Base-by-base conservation (phyloP, 208 protist species). In the Paratrypanosoma confusum region DNA sequence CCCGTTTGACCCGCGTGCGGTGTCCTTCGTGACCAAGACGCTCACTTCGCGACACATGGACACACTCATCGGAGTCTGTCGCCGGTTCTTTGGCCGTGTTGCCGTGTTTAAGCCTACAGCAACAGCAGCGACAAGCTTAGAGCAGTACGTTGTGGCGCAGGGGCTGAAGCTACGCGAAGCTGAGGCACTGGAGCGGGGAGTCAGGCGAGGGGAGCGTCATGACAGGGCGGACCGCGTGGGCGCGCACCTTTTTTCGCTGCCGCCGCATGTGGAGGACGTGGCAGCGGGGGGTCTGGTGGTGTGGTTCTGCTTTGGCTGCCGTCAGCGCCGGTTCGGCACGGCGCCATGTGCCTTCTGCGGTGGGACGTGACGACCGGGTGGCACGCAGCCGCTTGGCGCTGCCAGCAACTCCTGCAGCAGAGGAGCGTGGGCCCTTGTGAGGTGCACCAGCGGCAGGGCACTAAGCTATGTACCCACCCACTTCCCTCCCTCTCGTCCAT, bases 281-380 rank as follows among this genome's bases (percentile, higher is more conserved):
- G 1, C 50, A 5, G 0, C 33, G 28, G 27, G 44, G 25, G 16
- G 59, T 16, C 34, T 51, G 40, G 27, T 83, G 18, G 51, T 75
- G 24, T 87, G 78, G 78, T 50, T 48, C 25, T 87, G 78, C 36
- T 57, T 77, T 25, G 78, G 78, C 2, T 87, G 78, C 35, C 44
- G 59, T 6, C 46, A 42, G 8, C 37, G 41, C 28, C 57, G 71
- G 16, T 36, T 71, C 13, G 77, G 77, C 0, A 36, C 36, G n/a
- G 20, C 42, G 31, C 51, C 71, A 3, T 85, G 76, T 40, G 32
- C 43, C 11, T 28, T 62, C 7, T 85, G 76, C 24, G 33, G 36
- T 10, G 21, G 13, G 13, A 6, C 40, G 5, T 39, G 20, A 36
- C 7, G n/a, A 10, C 6, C n/a, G n/a, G n/a, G n/a, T n/a, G n/a